Evolutionary conservation across 1,284 basidiomycete species (phyloP).

Genomic region (Trametes sp.): DNA sequence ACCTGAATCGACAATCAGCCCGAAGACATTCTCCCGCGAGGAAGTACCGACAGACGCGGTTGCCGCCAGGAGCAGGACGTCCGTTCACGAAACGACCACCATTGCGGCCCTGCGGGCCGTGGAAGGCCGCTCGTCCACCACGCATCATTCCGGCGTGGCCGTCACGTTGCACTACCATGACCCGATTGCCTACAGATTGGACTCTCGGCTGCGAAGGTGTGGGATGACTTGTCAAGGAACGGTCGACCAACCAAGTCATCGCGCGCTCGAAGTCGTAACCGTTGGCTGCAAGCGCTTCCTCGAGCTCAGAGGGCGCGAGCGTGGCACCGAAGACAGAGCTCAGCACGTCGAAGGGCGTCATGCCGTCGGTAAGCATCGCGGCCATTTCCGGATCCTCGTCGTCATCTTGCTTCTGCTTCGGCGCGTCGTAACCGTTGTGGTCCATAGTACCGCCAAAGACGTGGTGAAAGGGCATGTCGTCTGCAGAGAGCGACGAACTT

Average conservation of each 20-base stretch:
- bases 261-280: conserved; percentile 95
- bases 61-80: conserved; percentile 64
- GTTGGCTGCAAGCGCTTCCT: conserved; percentile 88
- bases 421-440: conserved; percentile 28
- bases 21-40: conserved; percentile 95
- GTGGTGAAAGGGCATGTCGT: conserved; percentile 46
- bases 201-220: conserved; percentile 55
- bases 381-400: conserved; percentile 63
- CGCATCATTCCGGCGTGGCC: conserved; percentile 39
- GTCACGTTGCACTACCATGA: conserved; percentile 68
- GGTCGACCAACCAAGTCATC: conserved; percentile 91
- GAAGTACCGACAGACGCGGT: conserved; percentile 94
- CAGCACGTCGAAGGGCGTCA: conserved; percentile 97
- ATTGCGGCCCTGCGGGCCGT: conserved; percentile 48
- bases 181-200: conserved; percentile 68
- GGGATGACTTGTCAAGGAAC: conserved; percentile 56
- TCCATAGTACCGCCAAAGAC: conserved; percentile 28
- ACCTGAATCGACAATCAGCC: conserved; percentile 98
- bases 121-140: conserved; percentile 55
- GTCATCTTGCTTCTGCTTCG: conserved; percentile 29
- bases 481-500: conserved; percentile 57
- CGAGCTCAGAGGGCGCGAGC: conserved; percentile 88
- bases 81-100: conserved; percentile 65
- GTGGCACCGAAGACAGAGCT: conserved; percentile 92
- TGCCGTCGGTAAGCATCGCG: conserved; percentile 80